phyloP scores from a whole-genome alignment of 495 filamentous ascomycete genomes.

The Penicillium canariense region DNA sequence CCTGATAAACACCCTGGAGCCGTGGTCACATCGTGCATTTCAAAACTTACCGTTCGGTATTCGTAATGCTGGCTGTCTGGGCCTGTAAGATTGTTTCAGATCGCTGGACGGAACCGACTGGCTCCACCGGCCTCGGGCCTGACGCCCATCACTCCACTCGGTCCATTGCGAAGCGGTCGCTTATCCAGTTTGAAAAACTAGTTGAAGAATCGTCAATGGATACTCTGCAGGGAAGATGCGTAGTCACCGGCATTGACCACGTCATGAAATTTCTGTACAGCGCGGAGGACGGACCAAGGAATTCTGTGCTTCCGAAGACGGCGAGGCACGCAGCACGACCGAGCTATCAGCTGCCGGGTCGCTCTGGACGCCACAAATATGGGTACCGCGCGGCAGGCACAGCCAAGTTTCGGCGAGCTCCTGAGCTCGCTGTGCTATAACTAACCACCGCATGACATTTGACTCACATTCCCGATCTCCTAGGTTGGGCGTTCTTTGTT shows the following conservation, averaged over 20 bases:
- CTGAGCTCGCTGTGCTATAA: neutral
- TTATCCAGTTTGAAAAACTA: neutral
- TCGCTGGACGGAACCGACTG: constrained; percentile 11
- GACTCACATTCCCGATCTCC: neutral
- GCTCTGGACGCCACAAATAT: constrained; percentile 11
- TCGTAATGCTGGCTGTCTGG: neutral
- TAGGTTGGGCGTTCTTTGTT: neutral
- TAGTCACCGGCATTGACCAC: no score
- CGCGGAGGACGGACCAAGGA: no score
- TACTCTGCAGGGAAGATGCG: no score
- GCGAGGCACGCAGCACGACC: no score
- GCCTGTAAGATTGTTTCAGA: constrained; percentile 27
- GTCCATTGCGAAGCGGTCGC: neutral
- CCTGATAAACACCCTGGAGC: neutral
- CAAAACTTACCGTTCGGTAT: constrained; percentile 1
- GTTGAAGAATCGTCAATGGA: no score
- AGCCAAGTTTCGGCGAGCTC: neutral
- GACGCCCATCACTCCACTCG: constrained; percentile 18
- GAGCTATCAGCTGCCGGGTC: neutral
- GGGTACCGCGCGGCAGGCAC: constrained; percentile 7
- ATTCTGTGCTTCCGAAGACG: no score
- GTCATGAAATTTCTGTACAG: no score
- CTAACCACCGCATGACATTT: neutral
- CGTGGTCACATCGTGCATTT: constrained; percentile 20
- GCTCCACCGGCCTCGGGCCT: constrained; percentile 5